Percentiles rank a stretch among this genome's conserved stretches.
These are phyloP conservation scores for Metschnikowia noctiluminum DNA, from an alignment of 805 yeast genomes.

Conservation along the genomic window DNA sequence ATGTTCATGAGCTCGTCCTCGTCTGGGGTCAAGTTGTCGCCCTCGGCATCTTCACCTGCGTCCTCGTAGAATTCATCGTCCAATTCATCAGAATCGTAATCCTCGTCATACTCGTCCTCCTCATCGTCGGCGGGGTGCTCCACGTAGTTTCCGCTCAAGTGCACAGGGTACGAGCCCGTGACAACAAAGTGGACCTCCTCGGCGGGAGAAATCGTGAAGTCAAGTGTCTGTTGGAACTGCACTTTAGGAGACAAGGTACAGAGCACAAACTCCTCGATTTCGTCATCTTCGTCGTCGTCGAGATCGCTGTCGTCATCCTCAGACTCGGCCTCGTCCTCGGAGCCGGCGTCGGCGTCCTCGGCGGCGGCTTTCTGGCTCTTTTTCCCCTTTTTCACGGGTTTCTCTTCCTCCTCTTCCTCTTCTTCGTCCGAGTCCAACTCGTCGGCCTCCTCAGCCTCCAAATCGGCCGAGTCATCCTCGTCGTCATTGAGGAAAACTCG, in stretches of 20 bases:
- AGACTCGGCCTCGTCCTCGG: constrained; percentile 46
- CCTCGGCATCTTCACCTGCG: constrained; percentile 41
- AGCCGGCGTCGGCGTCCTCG: constrained; percentile 48
- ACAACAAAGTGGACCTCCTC: constrained; percentile 94
- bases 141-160: constrained; percentile 91
- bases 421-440: constrained; percentile 36
- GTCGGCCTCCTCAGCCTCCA: constrained; percentile 8
- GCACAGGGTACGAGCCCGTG: constrained; percentile 92
- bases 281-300: constrained; percentile 65
- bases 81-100: constrained; percentile 26
- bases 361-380: constrained; percentile 24
- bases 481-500: constrained; percentile 40
- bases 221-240: constrained; percentile 86
- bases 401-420: constrained; percentile 43
- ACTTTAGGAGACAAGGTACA: constrained; percentile 87
- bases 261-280: constrained; percentile 76
- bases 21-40: constrained; percentile 70
- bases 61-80: constrained; percentile 47
- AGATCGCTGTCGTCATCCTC: constrained; percentile 55
- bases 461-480: constrained; percentile 21
- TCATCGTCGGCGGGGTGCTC: constrained; percentile 85
- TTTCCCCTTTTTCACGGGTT: constrained; percentile 15
- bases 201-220: constrained; percentile 84
- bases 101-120: constrained; percentile 36
- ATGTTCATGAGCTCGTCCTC: constrained; percentile 65